Percentiles rank a stretch among this genome's conserved stretches.
phyloP scores from a whole-genome alignment of 1,139 yeast genomes.

The Zygosaccharomyces sapae region DNA sequence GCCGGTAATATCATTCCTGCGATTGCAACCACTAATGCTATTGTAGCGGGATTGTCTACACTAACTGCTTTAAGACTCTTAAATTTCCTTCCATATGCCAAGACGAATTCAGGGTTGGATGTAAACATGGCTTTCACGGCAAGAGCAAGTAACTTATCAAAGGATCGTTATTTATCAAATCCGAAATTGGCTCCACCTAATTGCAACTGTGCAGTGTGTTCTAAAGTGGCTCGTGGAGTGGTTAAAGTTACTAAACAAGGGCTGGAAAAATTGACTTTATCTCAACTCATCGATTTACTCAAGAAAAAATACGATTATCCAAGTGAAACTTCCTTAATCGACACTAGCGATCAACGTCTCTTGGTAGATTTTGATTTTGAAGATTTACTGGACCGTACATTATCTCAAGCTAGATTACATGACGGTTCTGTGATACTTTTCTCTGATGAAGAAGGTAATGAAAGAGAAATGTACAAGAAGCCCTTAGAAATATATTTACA shows the following conservation, averaged over 20 bases:
- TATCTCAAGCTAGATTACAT: constrained; percentile 53
- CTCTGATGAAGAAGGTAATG: constrained; percentile 52
- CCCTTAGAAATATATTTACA: constrained; percentile 65
- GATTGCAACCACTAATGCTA: constrained; percentile 95
- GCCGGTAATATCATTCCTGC: constrained; percentile 99
- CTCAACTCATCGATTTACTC: constrained; percentile 46
- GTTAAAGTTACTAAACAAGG: constrained; percentile 37
- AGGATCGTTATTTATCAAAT: constrained; percentile 55
- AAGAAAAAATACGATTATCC: constrained; percentile 50
- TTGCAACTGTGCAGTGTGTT: constrained; percentile 69
- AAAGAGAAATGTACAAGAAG: constrained; percentile 52
- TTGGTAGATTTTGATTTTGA: constrained; percentile 87
- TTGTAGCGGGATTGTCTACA: constrained; percentile 85
- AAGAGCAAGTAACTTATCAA: constrained; percentile 49
- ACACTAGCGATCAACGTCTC: constrained; percentile 56
- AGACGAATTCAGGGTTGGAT: constrained; percentile 22
- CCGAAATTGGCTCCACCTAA: constrained; percentile 61
- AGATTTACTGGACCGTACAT: constrained; percentile 54
- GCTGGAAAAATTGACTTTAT: constrained; percentile 33
- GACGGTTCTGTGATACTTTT: constrained; percentile 62
- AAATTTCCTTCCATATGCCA: constrained; percentile 26
- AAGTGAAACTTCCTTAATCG: constrained; percentile 63
- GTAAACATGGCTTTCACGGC: constrained; percentile 61
- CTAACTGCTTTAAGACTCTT: constrained; percentile 62
- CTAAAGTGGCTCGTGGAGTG: constrained; percentile 51